These are phyloP conservation scores for Pyrus hybrid DNA, from an alignment of 331 rosid genomes.

Conservation along the genomic window DNA sequence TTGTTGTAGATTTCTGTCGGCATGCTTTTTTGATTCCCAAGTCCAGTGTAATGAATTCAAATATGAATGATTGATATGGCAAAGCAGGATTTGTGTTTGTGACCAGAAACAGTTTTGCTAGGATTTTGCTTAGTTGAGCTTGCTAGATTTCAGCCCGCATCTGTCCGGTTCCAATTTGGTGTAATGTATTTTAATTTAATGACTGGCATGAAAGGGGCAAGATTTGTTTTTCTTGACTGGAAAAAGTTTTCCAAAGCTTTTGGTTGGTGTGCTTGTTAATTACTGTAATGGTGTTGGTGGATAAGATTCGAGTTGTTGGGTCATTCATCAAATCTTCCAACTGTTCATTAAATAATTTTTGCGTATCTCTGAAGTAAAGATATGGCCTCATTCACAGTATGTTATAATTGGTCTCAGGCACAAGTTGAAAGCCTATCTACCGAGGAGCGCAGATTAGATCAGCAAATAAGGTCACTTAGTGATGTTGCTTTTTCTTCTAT, in stretches of 20 bases:
- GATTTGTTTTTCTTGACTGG: not conserved
- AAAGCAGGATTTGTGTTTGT: not conserved
- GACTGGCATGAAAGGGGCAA: not conserved
- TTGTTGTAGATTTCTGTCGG: not conserved
- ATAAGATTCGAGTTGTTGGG: not conserved
- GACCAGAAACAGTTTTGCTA: not conserved
- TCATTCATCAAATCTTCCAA: not conserved
- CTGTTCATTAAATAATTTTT: not conserved
- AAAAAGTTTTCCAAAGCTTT: not conserved
- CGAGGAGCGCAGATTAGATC: constrained; percentile 68
- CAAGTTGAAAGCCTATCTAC: constrained; percentile 75
- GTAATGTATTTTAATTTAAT: not conserved
- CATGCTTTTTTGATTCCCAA: not conserved
- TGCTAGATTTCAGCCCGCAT: not conserved
- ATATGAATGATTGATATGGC: not conserved
- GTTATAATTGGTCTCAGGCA: constrained; percentile 40
- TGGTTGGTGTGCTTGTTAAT: not conserved
- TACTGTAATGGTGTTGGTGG: not conserved
- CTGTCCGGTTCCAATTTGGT: not conserved
- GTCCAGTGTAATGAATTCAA: not conserved
- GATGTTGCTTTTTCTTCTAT: not conserved
- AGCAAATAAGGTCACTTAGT: constrained; percentile 65
- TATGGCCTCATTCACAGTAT: constrained; percentile 6
- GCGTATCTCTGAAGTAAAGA: not conserved
- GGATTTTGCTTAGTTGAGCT: not conserved